These are phyloP conservation scores for Cenchrus purpureus DNA, from an alignment of 176 grass and related monocot genomes.

Conservation along the genomic window DNA sequence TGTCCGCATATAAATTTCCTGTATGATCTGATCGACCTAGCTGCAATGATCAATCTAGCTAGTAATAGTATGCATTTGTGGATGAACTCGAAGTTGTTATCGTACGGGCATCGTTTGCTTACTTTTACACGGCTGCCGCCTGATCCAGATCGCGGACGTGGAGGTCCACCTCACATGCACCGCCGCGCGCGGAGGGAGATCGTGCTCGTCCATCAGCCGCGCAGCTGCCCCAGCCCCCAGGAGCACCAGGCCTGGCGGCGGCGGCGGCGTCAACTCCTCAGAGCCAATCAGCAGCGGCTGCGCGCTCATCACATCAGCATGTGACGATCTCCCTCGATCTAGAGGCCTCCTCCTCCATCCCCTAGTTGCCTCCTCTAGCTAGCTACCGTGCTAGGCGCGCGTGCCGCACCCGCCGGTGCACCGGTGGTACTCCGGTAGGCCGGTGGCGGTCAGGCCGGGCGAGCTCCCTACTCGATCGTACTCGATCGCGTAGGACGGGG, in stretches of 20 bases:
- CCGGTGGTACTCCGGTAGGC: too few species aligned
- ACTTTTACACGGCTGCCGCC: neutral
- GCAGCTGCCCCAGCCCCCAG: too few species aligned
- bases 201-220: neutral
- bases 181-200: neutral
- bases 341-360: neutral
- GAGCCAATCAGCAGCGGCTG: constrained; percentile 22
- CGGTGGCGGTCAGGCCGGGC: too few species aligned
- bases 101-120: neutral
- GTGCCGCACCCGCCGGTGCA: too few species aligned
- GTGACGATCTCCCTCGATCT: neutral
- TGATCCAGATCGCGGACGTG: neutral
- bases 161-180: constrained; percentile 34
- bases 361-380: too few species aligned
- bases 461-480: too few species aligned
- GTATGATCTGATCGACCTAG: too few species aligned
- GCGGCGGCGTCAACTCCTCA: constrained; percentile 37
- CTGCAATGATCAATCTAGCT: too few species aligned
- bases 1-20: too few species aligned
- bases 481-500: too few species aligned
- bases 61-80: neutral
- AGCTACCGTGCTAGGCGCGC: too few species aligned
- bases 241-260: neutral
- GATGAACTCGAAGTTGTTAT: neutral
- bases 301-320: neutral